These are phyloP conservation scores for Sporisorium reilianum DNA, from an alignment of 1,284 basidiomycete genomes.

Conservation along the genomic window DNA sequence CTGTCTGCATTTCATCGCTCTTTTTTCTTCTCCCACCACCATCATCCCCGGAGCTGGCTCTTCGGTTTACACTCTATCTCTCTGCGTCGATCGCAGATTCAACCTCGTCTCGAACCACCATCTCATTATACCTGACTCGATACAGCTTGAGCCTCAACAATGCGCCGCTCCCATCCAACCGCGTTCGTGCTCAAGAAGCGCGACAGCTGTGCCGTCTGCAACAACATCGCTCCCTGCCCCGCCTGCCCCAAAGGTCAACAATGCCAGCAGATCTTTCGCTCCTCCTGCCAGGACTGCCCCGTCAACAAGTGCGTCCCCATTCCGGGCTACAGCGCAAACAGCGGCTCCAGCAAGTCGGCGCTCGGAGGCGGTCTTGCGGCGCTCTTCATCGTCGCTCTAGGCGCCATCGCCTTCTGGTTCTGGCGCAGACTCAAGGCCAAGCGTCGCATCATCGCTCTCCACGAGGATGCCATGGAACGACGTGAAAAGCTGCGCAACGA, in stretches of 20 bases:
- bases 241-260: constrained; percentile 40
- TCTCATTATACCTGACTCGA: not conserved
- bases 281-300: constrained; percentile 51
- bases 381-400: constrained; percentile 33
- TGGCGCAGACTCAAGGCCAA: constrained; percentile 35
- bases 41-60: constrained; percentile 27
- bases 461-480: constrained; percentile 34
- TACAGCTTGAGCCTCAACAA: not conserved
- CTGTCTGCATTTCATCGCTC: not conserved
- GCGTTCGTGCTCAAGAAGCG: constrained; percentile 43
- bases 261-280: constrained; percentile 51
- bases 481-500: constrained; percentile 40
- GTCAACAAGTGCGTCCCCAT: constrained; percentile 51
- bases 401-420: constrained; percentile 30
- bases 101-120: not conserved
- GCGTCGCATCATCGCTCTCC: constrained; percentile 36
- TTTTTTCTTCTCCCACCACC: not conserved
- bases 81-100: not conserved
- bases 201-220: constrained; percentile 45
- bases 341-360: constrained; percentile 29
- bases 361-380: constrained; percentile 52
- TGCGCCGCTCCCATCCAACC: constrained; percentile 29
- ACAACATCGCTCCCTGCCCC: constrained; percentile 48
- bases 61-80: not conserved
- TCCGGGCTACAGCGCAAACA: constrained; percentile 10